These are phyloP conservation scores for Candida xiaguanensis DNA, from an alignment of 805 yeast species.

Conservation along the genomic window DNA sequence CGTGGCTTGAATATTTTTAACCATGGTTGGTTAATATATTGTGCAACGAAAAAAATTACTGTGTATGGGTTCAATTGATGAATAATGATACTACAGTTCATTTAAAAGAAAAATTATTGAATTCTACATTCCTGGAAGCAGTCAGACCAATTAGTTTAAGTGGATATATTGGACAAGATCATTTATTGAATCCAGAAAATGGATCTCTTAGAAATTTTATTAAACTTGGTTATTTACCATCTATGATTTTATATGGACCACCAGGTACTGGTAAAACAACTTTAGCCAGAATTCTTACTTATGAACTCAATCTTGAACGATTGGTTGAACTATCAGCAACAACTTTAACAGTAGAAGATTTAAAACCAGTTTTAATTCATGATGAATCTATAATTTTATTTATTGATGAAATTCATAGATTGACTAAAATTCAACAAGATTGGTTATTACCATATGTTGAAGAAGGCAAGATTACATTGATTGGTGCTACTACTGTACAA, in stretches of 20 bases:
- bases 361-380: constrained; percentile 48
- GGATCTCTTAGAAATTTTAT: constrained; percentile 70
- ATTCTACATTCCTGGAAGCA: constrained; percentile 65
- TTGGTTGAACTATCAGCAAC: constrained; percentile 88
- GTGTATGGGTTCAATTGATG: neutral
- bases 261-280: constrained; percentile 97
- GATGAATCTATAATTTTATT: constrained; percentile 50
- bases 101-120: neutral
- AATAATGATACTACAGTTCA: neutral
- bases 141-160: constrained; percentile 71
- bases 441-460: constrained; percentile 80
- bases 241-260: constrained; percentile 91
- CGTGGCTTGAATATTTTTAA: too few relatives aligned
- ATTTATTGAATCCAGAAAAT: constrained; percentile 55
- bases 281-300: constrained; percentile 63
- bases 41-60: neutral
- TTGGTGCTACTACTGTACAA: constrained; percentile 97
- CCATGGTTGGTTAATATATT: neutral
- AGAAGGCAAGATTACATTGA: constrained; percentile 70
- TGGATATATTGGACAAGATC: constrained; percentile 83
- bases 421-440: constrained; percentile 85
- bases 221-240: constrained; percentile 65
- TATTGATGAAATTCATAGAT: constrained; percentile 91
- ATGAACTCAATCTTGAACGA: constrained; percentile 42
- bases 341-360: constrained; percentile 59